Percentiles rank a stretch among this genome's conserved stretches.
Conservation (phyloP, 2,329 filamentous ascomycete species). For the Didymella lethalis region DNA sequence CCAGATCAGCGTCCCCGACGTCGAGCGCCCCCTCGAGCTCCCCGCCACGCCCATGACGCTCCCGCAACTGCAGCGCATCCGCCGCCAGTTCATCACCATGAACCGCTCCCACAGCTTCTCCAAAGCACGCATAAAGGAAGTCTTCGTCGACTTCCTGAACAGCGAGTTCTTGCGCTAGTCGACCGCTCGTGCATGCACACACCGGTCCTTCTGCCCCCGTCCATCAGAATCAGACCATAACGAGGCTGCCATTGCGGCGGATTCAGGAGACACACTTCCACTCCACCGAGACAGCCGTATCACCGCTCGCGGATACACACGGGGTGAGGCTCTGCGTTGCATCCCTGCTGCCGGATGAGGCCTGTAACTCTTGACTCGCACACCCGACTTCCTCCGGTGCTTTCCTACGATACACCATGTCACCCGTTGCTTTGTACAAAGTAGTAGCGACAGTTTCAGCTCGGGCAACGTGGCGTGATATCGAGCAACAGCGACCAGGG, state of each 20-base stretch:
- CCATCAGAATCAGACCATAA: slow-evolving; percentile 3
- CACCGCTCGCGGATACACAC: slow-evolving; percentile 15
- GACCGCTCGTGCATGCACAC: neutral
- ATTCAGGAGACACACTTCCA: slow-evolving; percentile 19
- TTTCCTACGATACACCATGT: neutral
- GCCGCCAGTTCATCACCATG: slow-evolving; percentile 78
- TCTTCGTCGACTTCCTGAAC: slow-evolving; percentile 53
- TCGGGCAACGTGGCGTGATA: slow-evolving; percentile 31
- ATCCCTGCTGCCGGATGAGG: slow-evolving; percentile 12
- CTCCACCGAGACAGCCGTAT: slow-evolving; percentile 25
- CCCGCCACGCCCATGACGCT: slow-evolving; percentile 72
- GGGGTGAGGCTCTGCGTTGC: slow-evolving; percentile 14
- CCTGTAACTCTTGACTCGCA: neutral
- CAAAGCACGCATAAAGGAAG: slow-evolving; percentile 49
- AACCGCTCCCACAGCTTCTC: slow-evolving; percentile 69
- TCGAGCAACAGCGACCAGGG: neutral
- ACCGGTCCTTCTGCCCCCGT: neutral
- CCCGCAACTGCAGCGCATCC: slow-evolving; percentile 77
- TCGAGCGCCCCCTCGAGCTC: slow-evolving; percentile 68
- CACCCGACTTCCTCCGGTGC: slow-evolving; percentile 23
- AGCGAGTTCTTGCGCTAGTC: slow-evolving; percentile 46
- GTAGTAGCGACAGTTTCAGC: slow-evolving; percentile 11
- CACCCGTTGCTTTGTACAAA: neutral
- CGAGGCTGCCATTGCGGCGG: slow-evolving; percentile 3
- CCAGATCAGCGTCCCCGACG: slow-evolving; percentile 62